Base-by-base conservation (phyloP, 1,139 yeast species). In the Scheffersomyces parashehatae region DNA sequence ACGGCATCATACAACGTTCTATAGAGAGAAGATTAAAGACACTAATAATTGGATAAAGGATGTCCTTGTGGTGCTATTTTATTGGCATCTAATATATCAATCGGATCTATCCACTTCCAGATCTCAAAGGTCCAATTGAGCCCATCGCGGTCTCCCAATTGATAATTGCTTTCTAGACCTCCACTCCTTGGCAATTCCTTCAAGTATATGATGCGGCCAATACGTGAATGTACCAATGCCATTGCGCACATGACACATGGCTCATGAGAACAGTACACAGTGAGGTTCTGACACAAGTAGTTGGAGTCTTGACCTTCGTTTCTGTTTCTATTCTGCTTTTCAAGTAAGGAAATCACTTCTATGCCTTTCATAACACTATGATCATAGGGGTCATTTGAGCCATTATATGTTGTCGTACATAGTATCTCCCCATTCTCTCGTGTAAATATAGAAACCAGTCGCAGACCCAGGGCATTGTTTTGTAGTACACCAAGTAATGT, bases 241-340 rank as follows among this genome's bases (percentile, higher is more conserved):
- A 95, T 95, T 7, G 88, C 70, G 58, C 99, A 95, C 98, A 93
- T 95, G 0, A 88, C 79, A 60, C 99, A 95, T 0, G 99, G 99
- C 60, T 95, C 99, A 59, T 90, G 96, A 0, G 96, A 86, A 1
- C 95, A 86, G 58, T 88, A 90, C 0, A 93, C 90, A 48, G 87
- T 83, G 51, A 83, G 76, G 45, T 82, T 79, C 37, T 85, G 79
- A 57, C 98, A 91, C 8, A 95, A 73, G 58, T 95, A 95, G 14
- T 67, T 67, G 45, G 20, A 32, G 26, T 45, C 47, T 16, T 50
- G 47, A 7, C 46, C 50, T 10, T 31, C 42, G 35, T 38, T 40
- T 13, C 12, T 28, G 7, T 51, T 34, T 35, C 82, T 59, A 31
- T 71, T 60, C 7, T 55, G 51, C 14, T 63, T 57, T 52, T 83